phyloP scores from a whole-genome alignment of 1,284 basidiomycete species.

The Somion occarium region DNA sequence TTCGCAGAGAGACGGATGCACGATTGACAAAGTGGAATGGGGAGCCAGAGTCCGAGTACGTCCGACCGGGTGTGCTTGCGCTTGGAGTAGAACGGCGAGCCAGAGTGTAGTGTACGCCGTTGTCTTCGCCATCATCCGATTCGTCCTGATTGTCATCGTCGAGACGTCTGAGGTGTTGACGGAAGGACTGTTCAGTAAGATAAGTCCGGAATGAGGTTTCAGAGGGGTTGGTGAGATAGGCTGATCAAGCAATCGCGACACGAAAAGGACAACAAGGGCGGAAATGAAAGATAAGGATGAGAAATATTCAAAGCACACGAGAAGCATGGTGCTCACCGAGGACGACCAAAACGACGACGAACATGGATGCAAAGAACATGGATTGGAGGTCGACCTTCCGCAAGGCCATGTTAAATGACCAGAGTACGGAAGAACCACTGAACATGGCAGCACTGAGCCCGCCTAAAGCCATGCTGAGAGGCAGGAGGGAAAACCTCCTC shows the following conservation, averaged over 20 bases:
- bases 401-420: conserved; percentile 42
- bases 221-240: conserved; percentile 90
- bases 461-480: conserved; percentile 62
- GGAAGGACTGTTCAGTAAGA: conserved; percentile 93
- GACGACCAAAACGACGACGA: conserved; percentile 62
- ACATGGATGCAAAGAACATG: conserved; percentile 60
- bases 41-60: conserved; percentile 32
- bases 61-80: conserved; percentile 20
- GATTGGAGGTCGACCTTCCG: conserved; percentile 62
- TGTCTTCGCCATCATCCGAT: conserved; percentile 28
- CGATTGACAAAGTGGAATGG: conserved; percentile 89
- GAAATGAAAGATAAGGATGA: conserved; percentile 12
- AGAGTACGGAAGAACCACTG: conserved; percentile 45
- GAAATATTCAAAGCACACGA: conserved; percentile 5
- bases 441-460: conserved; percentile 55
- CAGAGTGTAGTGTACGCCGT: conserved; percentile 31
- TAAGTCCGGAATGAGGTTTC: conserved; percentile 91
- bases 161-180: conserved; percentile 86
- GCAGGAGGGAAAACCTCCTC: conserved; percentile 36
- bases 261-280: not conserved
- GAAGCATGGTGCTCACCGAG: conserved; percentile 50
- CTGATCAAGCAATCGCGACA: conserved; percentile 36
- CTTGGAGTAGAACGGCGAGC: conserved; percentile 25
- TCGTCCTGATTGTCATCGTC: conserved; percentile 63
- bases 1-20: conserved; percentile 87